A percentile compares a stretch with the other conserved stretches of the same genome.
Evolutionary conservation across 78 protist species (phyloP).

Genomic region (Kipferlia bialata): DNA sequence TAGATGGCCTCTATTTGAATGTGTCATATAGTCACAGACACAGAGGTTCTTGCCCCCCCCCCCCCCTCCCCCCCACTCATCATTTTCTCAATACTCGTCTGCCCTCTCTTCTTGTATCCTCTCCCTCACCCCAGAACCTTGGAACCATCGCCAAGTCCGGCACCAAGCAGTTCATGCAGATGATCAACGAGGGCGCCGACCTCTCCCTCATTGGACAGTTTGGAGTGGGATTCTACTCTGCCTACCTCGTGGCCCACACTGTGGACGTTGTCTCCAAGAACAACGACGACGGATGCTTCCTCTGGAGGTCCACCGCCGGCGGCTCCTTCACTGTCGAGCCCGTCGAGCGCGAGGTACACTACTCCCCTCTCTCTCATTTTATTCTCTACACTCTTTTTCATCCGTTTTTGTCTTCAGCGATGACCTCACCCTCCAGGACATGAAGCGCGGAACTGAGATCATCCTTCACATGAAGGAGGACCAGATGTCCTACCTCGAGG

Average conservation of each 20-base stretch:
- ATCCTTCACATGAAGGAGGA: slow-evolving; percentile 89
- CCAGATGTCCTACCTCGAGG: slow-evolving; percentile 88
- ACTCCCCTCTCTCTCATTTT: not conserved
- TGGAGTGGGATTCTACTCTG: slow-evolving; percentile 99
- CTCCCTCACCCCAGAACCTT: too few species aligned
- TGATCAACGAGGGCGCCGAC: slow-evolving; percentile 80
- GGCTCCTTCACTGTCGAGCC: slow-evolving; percentile 83
- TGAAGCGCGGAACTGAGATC: slow-evolving; percentile 93
- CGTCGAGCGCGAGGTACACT: not conserved
- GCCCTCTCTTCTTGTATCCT: too few species aligned
- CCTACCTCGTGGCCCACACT: slow-evolving; percentile 93
- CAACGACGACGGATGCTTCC: slow-evolving; percentile 94
- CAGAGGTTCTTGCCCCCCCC: too few species aligned
- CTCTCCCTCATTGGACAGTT: slow-evolving; percentile 97
- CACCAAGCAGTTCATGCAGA: slow-evolving; percentile 93
- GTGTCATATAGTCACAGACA: too few species aligned
- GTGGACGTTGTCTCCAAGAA: slow-evolving; percentile 88
- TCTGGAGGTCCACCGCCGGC: slow-evolving; percentile 92
- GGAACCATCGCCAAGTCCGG: slow-evolving; percentile 99
- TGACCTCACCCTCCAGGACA: too few species aligned
- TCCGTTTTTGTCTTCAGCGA: too few species aligned
- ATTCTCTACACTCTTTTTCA: not conserved
- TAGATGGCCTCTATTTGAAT: too few species aligned
- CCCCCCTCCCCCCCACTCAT: too few species aligned
- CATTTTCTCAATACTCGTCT: too few species aligned